Evolutionary conservation across 129 eudicot species (phyloP), one percentile per base, ranked within the genome.

Genomic region (Lactuca sativa): DNA sequence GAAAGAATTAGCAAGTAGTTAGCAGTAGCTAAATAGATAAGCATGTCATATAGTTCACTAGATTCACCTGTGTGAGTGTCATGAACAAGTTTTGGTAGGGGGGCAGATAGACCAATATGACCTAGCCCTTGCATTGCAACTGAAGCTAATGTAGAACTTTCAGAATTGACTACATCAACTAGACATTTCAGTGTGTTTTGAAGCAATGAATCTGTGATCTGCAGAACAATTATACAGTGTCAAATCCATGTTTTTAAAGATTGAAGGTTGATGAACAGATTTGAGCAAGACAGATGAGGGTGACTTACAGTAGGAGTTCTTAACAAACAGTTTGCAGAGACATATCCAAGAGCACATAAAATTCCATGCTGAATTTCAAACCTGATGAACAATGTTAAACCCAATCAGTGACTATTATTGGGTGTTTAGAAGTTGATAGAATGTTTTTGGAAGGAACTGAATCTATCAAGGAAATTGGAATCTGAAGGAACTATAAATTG

Each of bases 121-220:
- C 98, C 98, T 64, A 92, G 72, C 56, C 96, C 91, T 85, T 92
- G 91, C 95, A 89, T 86, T 63, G 91, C 98, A 69, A 83, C 85
- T 18, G 98, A 92, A 79, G 96, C 95, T 77, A 89, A 69, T 69
- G 91, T 54, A 48, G 95, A 71, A 43, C 77, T 84, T 75, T 92
- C 96, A 13, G 77, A 71, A 64, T 81, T 86, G 56, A 92, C 79
- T 38, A 89, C 78, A 71, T 86, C 92, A 65, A 80, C 87, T 57
- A 93, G 81, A 73, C 95, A 81, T 80, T 82, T 77, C 66, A 89
- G 54, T 61, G 79, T 78, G 66, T 18, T 62, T 64, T 85, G 90
- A 76, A 93, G 83, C 75, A 80, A 71, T n/a, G 82, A 69, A 76
- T 85, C 86, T 4, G 87, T 61, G 53, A 89, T 80, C 96, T 89